phyloP scores from a whole-genome alignment of 371 early-diverging fungal genomes.

The Circinella umbellata region DNA sequence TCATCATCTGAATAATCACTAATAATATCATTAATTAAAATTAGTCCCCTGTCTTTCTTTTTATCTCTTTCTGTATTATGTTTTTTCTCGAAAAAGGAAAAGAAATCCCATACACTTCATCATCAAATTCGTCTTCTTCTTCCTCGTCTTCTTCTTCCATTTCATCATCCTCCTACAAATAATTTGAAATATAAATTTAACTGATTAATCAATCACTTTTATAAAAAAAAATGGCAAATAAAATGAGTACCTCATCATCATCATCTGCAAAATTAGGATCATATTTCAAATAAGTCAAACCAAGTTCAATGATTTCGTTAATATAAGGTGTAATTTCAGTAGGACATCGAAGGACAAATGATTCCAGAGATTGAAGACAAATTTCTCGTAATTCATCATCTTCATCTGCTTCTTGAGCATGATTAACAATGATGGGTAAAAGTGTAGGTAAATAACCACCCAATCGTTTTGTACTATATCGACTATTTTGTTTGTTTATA shows the following conservation, averaged over 20 bases:
- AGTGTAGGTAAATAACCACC: conserved; percentile 71
- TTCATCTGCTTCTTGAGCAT: conserved; percentile 58
- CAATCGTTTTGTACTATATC: conserved; percentile 71
- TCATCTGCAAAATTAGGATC: conserved; percentile 92
- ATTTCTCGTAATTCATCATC: conserved; percentile 90
- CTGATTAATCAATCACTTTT: conserved; percentile 49
- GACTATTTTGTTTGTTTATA: conserved; percentile 49
- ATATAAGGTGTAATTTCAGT: conserved; percentile 71
- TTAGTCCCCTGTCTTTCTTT: not conserved
- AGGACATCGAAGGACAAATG: conserved; percentile 82
- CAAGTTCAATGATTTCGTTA: conserved; percentile 62
- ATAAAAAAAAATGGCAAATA: not conserved
- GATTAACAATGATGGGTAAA: conserved; percentile 68
- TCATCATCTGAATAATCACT: conserved; percentile 78
- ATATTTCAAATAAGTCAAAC: conserved; percentile 75
- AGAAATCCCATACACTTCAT: conserved; percentile 47
- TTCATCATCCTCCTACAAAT: conserved; percentile 71
- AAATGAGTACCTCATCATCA: conserved; percentile 23
- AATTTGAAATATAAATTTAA: not conserved
- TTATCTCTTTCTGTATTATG: not conserved
- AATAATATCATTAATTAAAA: not conserved
- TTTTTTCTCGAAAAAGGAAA: not conserved
- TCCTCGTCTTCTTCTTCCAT: conserved; percentile 70
- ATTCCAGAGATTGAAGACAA: conserved; percentile 85
- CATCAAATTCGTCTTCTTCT: conserved; percentile 80